Evolutionary conservation across 805 yeast genomes (phyloP).

Genomic region (Saccharomyces eubayanus): DNA sequence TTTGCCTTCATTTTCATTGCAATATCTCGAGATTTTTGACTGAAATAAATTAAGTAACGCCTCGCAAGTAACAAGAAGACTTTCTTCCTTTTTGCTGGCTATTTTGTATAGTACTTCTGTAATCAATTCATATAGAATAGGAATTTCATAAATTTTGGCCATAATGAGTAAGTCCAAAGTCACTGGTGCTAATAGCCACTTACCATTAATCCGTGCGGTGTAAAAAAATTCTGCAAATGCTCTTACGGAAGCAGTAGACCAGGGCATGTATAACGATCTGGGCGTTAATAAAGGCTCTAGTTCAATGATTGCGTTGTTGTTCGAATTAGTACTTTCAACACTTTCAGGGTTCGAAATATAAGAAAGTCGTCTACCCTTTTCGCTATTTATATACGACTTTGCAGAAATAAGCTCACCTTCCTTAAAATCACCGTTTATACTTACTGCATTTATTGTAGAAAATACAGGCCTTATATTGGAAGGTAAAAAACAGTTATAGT

Average conservation of each 20-base stretch:
- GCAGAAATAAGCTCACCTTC: neutral
- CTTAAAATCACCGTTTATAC: neutral
- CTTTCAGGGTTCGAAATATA: slow-evolving; percentile 8
- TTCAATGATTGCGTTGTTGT: slow-evolving; percentile 11
- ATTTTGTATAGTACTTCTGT: slow-evolving; percentile 62
- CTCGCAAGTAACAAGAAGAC: slow-evolving; percentile 27
- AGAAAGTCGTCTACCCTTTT: neutral
- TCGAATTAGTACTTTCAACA: slow-evolving; percentile 6
- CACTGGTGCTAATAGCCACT: slow-evolving; percentile 62
- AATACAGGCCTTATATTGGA: neutral
- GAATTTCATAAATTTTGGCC: slow-evolving; percentile 60
- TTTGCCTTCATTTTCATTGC: slow-evolving; percentile 19
- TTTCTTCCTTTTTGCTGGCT: slow-evolving; percentile 57
- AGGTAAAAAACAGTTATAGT: neutral
- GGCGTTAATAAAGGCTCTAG: slow-evolving; percentile 62
- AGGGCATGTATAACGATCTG: slow-evolving; percentile 61
- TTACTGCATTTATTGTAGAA: neutral
- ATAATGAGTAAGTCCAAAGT: slow-evolving; percentile 55
- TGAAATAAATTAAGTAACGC: slow-evolving; percentile 19
- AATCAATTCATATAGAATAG: slow-evolving; percentile 59
- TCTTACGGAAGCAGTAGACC: slow-evolving; percentile 48
- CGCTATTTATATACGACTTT: neutral
- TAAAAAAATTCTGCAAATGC: slow-evolving; percentile 67
- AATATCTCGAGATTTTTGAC: slow-evolving; percentile 14
- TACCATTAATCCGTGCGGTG: slow-evolving; percentile 70